A percentile compares a stretch with the other conserved stretches of the same genome.
phyloP scores from a whole-genome alignment of 2,329 filamentous ascomycete species.

The Alternaria sp. region DNA sequence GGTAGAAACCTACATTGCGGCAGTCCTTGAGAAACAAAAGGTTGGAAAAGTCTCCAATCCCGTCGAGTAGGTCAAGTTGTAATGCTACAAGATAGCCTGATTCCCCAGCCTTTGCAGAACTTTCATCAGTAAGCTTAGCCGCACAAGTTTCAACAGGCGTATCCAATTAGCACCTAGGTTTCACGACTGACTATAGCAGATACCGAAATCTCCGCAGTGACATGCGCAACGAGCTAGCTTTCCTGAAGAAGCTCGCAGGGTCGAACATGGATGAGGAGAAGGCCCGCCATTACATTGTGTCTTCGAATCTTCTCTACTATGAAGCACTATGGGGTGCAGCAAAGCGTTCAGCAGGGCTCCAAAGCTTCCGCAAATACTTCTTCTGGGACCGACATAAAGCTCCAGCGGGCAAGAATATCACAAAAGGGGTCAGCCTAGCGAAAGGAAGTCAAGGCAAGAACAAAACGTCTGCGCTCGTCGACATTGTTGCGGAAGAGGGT shows the following conservation, averaged over 20 bases:
- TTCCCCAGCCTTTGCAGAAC: not conserved
- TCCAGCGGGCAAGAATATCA: slow-evolving; percentile 32
- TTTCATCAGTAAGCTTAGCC: not conserved
- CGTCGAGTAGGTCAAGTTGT: slow-evolving; percentile 37
- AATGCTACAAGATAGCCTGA: not conserved
- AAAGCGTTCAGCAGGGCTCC: slow-evolving; percentile 64
- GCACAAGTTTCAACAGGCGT: not conserved
- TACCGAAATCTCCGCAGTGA: slow-evolving; percentile 44
- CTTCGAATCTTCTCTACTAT: slow-evolving; percentile 72
- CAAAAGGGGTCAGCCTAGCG: slow-evolving; percentile 35
- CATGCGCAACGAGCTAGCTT: slow-evolving; percentile 48
- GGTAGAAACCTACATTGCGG: slow-evolving; percentile 53
- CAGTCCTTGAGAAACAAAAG: slow-evolving; percentile 45
- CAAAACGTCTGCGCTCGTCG: slow-evolving; percentile 65
- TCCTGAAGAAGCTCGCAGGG: slow-evolving; percentile 41
- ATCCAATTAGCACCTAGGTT: not conserved
- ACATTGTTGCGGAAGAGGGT: slow-evolving; percentile 70
- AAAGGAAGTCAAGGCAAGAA: slow-evolving; percentile 53
- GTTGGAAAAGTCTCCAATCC: slow-evolving; percentile 47
- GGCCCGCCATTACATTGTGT: slow-evolving; percentile 65
- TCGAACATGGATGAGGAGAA: slow-evolving; percentile 40
- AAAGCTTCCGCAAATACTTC: slow-evolving; percentile 60
- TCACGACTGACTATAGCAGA: not conserved
- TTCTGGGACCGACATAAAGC: slow-evolving; percentile 41
- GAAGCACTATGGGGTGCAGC: slow-evolving; percentile 70